These are phyloP conservation scores for Boletus semigastroideus DNA, from an alignment of 1,284 basidiomycete species.

Conservation along the genomic window DNA sequence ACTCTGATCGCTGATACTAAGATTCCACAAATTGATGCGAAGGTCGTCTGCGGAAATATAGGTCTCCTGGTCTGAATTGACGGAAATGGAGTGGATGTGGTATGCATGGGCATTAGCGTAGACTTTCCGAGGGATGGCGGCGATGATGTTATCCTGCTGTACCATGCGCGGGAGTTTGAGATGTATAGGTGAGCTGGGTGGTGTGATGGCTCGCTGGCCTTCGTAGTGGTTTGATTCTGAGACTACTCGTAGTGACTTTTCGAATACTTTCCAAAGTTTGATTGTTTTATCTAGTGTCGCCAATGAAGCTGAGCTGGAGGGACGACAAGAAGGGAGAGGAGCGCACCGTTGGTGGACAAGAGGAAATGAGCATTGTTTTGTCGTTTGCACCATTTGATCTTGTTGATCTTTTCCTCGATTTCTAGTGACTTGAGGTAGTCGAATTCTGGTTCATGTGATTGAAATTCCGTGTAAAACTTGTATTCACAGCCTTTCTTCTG, in stretches of 20 bases:
- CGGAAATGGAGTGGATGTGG: constrained; percentile 99
- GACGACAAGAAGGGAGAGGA: background rate
- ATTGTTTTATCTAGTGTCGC: constrained; percentile 92
- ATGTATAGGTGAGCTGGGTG: constrained; percentile 55
- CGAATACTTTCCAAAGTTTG: constrained; percentile 99
- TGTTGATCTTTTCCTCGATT: constrained; percentile 99
- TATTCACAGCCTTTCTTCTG: constrained; percentile 99
- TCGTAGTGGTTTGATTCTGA: constrained; percentile 95
- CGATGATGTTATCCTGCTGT: constrained; percentile 96
- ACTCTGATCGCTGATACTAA: constrained; percentile 98
- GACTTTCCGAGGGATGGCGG: constrained; percentile 97
- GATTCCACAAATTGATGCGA: constrained; percentile 97
- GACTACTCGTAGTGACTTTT: constrained; percentile 95
- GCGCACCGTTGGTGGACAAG: constrained; percentile 90
- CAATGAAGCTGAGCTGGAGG: constrained; percentile 1
- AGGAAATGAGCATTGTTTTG: constrained; percentile 98
- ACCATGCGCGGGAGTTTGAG: constrained; percentile 87
- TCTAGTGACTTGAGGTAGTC: constrained; percentile 99
- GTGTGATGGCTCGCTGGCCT: constrained; percentile 65
- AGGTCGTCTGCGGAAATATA: constrained; percentile 99
- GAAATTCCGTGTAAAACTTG: constrained; percentile 99
- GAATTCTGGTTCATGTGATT: constrained; percentile 99
- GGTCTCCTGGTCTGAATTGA: constrained; percentile 99
- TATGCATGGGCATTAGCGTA: constrained; percentile 99
- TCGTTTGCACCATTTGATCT: constrained; percentile 99